phyloP scores from a whole-genome alignment of 768 basidiomycete genomes.

The Panaeolus cyanescens region DNA sequence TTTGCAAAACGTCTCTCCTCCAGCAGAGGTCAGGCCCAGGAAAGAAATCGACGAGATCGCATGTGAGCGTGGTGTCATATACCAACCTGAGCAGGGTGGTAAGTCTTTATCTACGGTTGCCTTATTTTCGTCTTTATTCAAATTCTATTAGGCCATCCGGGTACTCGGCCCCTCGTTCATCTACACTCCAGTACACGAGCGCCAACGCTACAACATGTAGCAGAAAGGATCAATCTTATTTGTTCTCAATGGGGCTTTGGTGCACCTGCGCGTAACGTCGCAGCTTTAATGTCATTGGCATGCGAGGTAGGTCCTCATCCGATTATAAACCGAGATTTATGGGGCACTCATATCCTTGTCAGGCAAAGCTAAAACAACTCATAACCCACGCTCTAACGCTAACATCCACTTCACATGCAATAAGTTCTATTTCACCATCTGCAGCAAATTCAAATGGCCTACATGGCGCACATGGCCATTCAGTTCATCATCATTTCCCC shows the following conservation, averaged over 20 bases:
- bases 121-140: not conserved
- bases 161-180: constrained; percentile 70
- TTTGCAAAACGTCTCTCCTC: constrained; percentile 43
- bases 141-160: constrained; percentile 56
- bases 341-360: constrained; percentile 4
- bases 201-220: constrained; percentile 75
- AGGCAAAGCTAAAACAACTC: constrained; percentile 85
- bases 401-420: constrained; percentile 74
- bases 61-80: constrained; percentile 65
- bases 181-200: constrained; percentile 74
- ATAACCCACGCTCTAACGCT: constrained; percentile 80
- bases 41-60: constrained; percentile 67
- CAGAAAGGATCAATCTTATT: constrained; percentile 79
- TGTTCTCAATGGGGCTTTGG: constrained; percentile 75
- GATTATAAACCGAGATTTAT: not conserved
- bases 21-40: constrained; percentile 45
- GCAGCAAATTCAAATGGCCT: constrained; percentile 31
- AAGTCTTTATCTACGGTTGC: constrained; percentile 14
- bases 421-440: constrained; percentile 73
- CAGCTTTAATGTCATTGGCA: constrained; percentile 73
- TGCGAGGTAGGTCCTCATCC: constrained; percentile 60
- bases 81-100: constrained; percentile 71
- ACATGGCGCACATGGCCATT: not conserved
- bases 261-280: constrained; percentile 60
- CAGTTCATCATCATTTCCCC: constrained; percentile 30